Base-by-base conservation (phyloP, 202 grass and related monocot species). In the Brachypodium distachyon region DNA sequence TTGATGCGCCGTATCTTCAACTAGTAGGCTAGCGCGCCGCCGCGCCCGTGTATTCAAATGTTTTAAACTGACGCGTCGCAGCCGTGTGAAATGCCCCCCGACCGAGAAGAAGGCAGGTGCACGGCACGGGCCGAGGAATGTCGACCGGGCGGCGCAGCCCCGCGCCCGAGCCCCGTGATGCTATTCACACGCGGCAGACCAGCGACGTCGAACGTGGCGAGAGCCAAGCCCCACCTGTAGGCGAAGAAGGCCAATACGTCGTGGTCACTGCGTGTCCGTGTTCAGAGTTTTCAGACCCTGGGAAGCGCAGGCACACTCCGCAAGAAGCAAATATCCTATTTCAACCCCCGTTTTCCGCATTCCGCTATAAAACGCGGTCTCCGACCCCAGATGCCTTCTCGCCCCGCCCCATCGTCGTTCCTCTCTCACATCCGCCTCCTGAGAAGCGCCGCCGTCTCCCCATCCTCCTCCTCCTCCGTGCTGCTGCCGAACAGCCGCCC, bases 361-460 rank as follows among this genome's bases (percentile, higher is more conserved):
- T 18, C 50, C 22, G 59, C 50, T 68, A 78, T 73, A 83, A 83
- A 78, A 27, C 51, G 41, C 79, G 59, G 50, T 4, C 61, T 18
- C 69, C 76, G 69, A 75, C 70, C 81, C 28, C 47, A 44, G n/a
- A 84, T 80, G 86, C 69, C 86, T 62, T 83, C 76, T 56, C 53
- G 76, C 61, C 54, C 86, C 16, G 75, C 54, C 6, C 76, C 81
- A n/a, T n/a, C n/a, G n/a, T n/a, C n/a, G 49, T 46, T 88, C 23
- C 22, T 84, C 70, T 63, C 62, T 9, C 76, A 76, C 54, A 46
- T 84, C 81, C 70, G 76, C 55, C 23, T 82, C 56, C 72, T 77
- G 5, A 69, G 38, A 37, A 49, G 34, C 54, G 26, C 72, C 69
- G 54, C 25, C 54, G 38, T 46, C 47, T 61, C 38, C 23, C 44